A percentile compares a stretch with the other conserved stretches of the same genome.
phyloP scores from a whole-genome alignment of 306 rosid species.

The Pyrus communis region DNA sequence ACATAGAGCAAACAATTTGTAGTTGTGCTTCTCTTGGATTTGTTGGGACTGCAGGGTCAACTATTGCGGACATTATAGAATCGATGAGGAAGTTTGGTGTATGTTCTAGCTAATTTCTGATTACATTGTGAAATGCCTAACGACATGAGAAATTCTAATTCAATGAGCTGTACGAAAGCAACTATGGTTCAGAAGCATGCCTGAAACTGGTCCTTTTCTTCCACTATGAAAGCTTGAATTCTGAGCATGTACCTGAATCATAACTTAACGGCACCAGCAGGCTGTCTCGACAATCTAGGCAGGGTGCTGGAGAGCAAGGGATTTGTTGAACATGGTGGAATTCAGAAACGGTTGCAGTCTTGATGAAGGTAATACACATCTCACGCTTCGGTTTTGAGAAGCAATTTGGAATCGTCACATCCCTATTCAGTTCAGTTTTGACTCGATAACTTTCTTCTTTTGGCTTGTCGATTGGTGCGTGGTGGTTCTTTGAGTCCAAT shows the following conservation, averaged over 20 bases:
- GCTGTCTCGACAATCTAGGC: not conserved
- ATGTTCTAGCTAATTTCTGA: constrained; percentile 27
- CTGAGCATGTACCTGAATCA: not conserved
- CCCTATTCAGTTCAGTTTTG: not conserved
- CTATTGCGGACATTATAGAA: constrained; percentile 74
- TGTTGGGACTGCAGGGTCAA: constrained; percentile 81
- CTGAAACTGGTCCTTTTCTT: not conserved
- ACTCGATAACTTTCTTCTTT: not conserved
- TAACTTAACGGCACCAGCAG: not conserved
- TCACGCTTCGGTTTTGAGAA: not conserved
- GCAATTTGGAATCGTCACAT: not conserved
- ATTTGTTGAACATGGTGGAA: not conserved
- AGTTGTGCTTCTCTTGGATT: constrained; percentile 85
- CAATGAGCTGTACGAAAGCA: not conserved
- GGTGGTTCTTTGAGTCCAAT: not conserved
- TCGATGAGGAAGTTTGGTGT: constrained; percentile 52
- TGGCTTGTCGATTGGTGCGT: not conserved
- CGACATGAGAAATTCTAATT: constrained; percentile 1
- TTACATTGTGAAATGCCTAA: constrained; percentile 1
- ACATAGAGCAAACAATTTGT: constrained; percentile 68
- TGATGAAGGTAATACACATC: not conserved
- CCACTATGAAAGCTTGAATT: not conserved
- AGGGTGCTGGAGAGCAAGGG: not conserved
- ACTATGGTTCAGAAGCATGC: not conserved
- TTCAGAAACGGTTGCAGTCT: not conserved